These are phyloP conservation scores for Colletotrichum sidae DNA, from an alignment of 2,329 filamentous ascomycete genomes.

Conservation along the genomic window DNA sequence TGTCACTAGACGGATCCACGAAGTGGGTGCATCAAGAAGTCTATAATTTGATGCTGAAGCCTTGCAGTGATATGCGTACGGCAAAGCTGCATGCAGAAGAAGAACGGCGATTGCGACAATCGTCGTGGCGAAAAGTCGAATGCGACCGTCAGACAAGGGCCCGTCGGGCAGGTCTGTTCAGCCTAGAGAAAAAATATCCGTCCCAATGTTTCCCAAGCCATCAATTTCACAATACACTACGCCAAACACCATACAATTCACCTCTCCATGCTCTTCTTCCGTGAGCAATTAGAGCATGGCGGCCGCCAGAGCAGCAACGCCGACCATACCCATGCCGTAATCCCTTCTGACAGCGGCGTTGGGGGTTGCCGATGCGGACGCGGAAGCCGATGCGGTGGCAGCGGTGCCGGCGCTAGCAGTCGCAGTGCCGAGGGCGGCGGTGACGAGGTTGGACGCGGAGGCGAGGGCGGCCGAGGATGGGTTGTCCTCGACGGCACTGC, in stretches of 20 bases:
- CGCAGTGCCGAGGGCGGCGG: slow-evolving; percentile 28
- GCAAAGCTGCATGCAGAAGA: not conserved
- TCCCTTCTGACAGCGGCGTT: slow-evolving; percentile 9
- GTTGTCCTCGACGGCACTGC: slow-evolving; percentile 26
- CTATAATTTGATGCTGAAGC: slow-evolving; percentile 6
- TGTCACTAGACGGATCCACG: too few species aligned
- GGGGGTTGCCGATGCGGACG: not conserved
- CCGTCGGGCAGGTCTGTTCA: too few species aligned
- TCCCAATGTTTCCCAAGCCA: not conserved
- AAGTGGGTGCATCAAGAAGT: not conserved
- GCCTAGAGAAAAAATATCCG: not conserved
- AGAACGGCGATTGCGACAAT: not conserved
- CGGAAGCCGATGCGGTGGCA: slow-evolving; percentile 4
- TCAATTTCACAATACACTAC: not conserved
- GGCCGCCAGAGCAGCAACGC: slow-evolving; percentile 15
- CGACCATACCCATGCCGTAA: slow-evolving; percentile 22
- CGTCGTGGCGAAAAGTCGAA: not conserved
- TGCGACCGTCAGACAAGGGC: not conserved
- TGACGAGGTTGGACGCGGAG: slow-evolving; percentile 34
- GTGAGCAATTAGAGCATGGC: not conserved
- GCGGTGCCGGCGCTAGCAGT: slow-evolving; percentile 14
- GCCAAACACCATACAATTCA: not conserved
- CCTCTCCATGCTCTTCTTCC: not conserved
- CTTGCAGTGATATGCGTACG: not conserved
- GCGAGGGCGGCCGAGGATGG: slow-evolving; percentile 30